phyloP scores from a whole-genome alignment of 768 basidiomycete genomes.

The Tulasnella sp. region DNA sequence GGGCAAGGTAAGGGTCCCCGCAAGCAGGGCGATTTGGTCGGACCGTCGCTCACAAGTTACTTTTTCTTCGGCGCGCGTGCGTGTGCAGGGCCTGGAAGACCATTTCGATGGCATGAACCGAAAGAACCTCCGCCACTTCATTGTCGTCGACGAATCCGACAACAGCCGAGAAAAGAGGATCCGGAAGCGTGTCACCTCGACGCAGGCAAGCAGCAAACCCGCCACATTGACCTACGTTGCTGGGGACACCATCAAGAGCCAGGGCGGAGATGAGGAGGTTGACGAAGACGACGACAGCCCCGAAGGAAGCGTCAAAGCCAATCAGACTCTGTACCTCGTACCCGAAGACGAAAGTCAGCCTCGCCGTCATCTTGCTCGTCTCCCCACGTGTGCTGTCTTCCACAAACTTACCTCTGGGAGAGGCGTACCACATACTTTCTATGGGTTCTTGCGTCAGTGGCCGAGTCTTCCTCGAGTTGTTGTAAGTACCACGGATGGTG shows the following conservation, averaged over 20 bases:
- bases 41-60: no score
- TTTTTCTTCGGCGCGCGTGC: no score
- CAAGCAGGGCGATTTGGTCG: not conserved
- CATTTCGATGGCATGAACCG: conserved; percentile 55
- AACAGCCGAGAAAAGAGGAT: conserved; percentile 29
- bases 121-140: conserved; percentile 53
- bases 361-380: conserved; percentile 38
- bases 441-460: conserved; percentile 62
- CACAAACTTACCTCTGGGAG: conserved; percentile 51
- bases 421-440: conserved; percentile 63
- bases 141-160: conserved; percentile 37
- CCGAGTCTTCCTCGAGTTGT: conserved; percentile 64
- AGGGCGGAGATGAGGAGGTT: conserved; percentile 28
- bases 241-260: conserved; percentile 16
- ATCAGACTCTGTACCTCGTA: conserved; percentile 33
- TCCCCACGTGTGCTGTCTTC: conserved; percentile 55
- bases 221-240: not conserved
- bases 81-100: conserved; percentile 51
- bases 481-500: conserved; percentile 39
- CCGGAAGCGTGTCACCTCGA: not conserved
- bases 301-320: conserved; percentile 27
- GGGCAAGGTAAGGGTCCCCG: conserved; percentile 45
- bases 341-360: conserved; percentile 30
- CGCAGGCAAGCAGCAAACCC: not conserved
- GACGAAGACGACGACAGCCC: conserved; percentile 28